These are phyloP conservation scores for Fusarium oxysporum DNA, from an alignment of 2,329 filamentous ascomycete species.

Conservation along the genomic window DNA sequence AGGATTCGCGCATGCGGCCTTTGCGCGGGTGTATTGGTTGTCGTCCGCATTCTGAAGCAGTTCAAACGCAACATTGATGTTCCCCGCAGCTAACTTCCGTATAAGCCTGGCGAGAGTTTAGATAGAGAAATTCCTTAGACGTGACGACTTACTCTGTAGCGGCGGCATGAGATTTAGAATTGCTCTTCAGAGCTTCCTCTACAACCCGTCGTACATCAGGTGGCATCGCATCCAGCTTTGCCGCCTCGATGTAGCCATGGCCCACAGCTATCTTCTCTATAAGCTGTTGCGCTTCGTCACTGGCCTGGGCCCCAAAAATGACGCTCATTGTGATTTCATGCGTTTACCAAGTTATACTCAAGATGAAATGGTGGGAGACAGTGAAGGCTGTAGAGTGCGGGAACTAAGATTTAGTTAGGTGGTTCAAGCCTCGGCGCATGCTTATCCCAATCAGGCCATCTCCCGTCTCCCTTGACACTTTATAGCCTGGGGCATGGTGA, in stretches of 20 bases:
- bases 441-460: background rate
- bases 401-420: background rate
- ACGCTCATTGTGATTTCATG: background rate
- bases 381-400: background rate
- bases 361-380: background rate
- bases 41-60: background rate
- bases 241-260: background rate
- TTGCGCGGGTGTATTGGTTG: background rate
- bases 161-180: background rate
- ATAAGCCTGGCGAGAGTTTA: background rate
- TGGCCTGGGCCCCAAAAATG: background rate
- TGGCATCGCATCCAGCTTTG: background rate
- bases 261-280: background rate
- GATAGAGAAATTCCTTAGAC: fast-evolving
- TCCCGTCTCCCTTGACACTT: background rate
- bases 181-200: background rate
- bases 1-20: background rate
- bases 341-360: background rate
- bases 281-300: background rate
- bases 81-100: background rate
- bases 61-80: background rate
- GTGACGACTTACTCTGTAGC: background rate
- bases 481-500: background rate
- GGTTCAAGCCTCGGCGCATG: background rate
- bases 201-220: background rate